Base-by-base conservation (phyloP, 2,329 filamentous ascomycete genomes). In the Fusarium goolgardi region DNA sequence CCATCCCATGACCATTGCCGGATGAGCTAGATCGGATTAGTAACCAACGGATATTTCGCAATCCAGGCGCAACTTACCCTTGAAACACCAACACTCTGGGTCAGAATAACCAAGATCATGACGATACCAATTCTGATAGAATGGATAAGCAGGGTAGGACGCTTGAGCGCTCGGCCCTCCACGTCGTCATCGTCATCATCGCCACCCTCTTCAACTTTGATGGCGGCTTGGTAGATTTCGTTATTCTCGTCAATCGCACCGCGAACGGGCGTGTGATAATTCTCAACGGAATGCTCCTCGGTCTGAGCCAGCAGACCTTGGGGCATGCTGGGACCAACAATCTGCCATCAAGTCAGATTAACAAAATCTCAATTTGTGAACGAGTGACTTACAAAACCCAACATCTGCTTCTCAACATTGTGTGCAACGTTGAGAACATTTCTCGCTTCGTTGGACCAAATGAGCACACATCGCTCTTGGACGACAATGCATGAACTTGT, bases 161-260 rank as follows among this genome's bases (percentile, higher is more conserved):
- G 63, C 23, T 59, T 61, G 23, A 59, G 72, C 25, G 59, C 58
- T 13, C 49, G 69, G 8, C 63, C 62, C 45, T 74, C 72, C 1
- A 74, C 34, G 15, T 74, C 72, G 15, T 61, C 68, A 4, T 72
- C 68, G 0, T 35, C 52, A 0, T 71, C 72, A 4, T 39, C 59
- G 6, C 77, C 59, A 1, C 73, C 73, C 51, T 75, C 73, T 11
- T 74, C 72, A 3, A 74, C 71, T 31, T 71, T 66, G 52, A 74
- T 65, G 11, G 72, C 72, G 2, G 58, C 63, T 15, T 67, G 65
- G 44, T 73, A 74, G 15, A 74, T 37, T 25, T 71, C 67, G 41
- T 74, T 65, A 32, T 59, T 72, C 60, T 74, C 72, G 23, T 74
- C 68, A 44, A 74, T 71, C 2, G 65, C 72, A 25, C 72, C 72